A percentile compares a stretch with the other conserved stretches of the same genome.
phyloP scores from a whole-genome alignment of 768 basidiomycete genomes.

The Lentinula sp. region DNA sequence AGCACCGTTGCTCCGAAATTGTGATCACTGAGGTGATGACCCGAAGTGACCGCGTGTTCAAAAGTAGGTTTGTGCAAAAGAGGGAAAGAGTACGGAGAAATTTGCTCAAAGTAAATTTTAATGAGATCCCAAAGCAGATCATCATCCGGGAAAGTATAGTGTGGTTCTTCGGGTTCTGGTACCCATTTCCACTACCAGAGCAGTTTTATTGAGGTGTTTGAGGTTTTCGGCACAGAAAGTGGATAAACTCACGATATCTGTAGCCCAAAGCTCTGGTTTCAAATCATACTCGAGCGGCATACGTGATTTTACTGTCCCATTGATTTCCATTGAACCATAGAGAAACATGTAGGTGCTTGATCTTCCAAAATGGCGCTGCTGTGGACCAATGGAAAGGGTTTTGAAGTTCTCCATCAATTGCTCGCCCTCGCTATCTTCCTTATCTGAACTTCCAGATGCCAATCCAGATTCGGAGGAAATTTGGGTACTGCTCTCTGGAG shows the following conservation, averaged over 20 bases:
- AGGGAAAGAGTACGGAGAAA: constrained; percentile 31
- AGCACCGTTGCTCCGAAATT: constrained; percentile 39
- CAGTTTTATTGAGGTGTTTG: not conserved
- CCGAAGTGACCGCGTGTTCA: constrained; percentile 24
- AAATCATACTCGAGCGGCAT: not conserved
- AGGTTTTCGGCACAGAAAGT: not conserved
- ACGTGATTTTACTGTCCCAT: not conserved
- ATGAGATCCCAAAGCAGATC: constrained; percentile 36
- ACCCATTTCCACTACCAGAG: not conserved
- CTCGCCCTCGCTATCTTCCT: not conserved
- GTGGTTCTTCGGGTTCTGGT: not conserved
- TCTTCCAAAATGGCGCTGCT: not conserved
- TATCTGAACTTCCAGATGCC: not conserved
- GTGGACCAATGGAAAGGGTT: not conserved
- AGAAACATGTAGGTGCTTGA: not conserved
- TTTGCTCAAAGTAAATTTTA: constrained; percentile 39
- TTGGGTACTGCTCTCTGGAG: not conserved
- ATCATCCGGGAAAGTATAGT: constrained; percentile 21
- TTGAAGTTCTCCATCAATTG: not conserved
- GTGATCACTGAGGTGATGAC: not conserved
- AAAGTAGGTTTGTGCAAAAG: constrained; percentile 52
- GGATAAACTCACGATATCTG: not conserved
- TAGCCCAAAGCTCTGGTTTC: not conserved
- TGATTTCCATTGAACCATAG: not conserved
- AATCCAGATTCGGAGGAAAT: not conserved